Evolutionary conservation across 176 grass and related monocot species (phyloP), one percentile per base, ranked within the genome.

Genomic region (Otatea glauca): DNA sequence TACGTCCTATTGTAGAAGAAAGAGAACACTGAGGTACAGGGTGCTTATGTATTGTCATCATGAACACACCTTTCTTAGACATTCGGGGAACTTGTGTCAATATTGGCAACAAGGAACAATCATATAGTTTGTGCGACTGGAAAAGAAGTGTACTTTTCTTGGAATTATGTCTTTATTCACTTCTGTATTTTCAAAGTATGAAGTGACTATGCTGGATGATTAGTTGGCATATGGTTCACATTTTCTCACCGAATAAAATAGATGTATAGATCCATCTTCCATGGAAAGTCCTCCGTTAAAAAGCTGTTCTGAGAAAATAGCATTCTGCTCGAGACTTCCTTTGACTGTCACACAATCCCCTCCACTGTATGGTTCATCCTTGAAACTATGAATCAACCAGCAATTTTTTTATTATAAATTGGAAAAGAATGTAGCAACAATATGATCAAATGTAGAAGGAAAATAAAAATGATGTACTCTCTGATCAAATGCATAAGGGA

Each of bases 221-320:
- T 9, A 20, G 11, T 38, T 42, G 7, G 5, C 20, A 84, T 12
- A 15, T 4, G 9, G 11, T 75, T 66, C 2, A 58, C 2, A 47
- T 84, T 65, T 73, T 60, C 93, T 95, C 89, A 98, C 95, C 79
- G 91, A 98, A 89, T 93, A 98, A 54, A 85, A 90, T 47, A 94
- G 68, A 88, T 83, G 71, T 74, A 95, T n/a, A 74, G 50, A 84
- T 88, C 62, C 75, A 79, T 88, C 83, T 77, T 87, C 86, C 81
- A 93, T 86, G 59, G 60, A 56, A 83, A 98, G 82, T 73, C 75
- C 88, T 39, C 87, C 92, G 70, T 84, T 75, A 64, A 98, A 94
- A 75, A 98, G 85, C 66, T 67, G 86, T 67, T 79, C 80, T 74
- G 87, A 90, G 76, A 92, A 92, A 88, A 85, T 69, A 69, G 77